Base-by-base conservation (phyloP, 495 filamentous ascomycete species). In the Neurospora sp. region DNA sequence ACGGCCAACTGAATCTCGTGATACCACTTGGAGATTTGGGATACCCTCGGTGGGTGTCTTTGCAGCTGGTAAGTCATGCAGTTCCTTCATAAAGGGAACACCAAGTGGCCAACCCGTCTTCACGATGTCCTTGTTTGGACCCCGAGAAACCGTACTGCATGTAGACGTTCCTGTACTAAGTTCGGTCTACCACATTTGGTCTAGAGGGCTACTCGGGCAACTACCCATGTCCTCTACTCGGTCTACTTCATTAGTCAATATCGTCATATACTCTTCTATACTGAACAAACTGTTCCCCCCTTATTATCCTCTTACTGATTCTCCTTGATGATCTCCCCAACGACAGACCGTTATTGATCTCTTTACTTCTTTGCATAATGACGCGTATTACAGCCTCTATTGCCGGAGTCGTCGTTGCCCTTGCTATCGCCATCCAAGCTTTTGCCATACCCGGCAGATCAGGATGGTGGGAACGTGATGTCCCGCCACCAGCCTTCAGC, bases 291-390 rank as follows among this genome's bases (percentile, higher is more conserved):
- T 4, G 27, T 35, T 35, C 3, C 14, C 12, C 20, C 11, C 3
- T 31, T 27, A 35, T 31, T 7, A 35, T 35, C 7, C 11, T 66
- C 27, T 16, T 18, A 18, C 53, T 8, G 7, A 66, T 66, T 10
- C 27, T 35, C 27, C 53, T 35, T 66, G 22, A 66, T 61, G 22
- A 31, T 4, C 27, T 18, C 53, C 14, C 3, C 22, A 18, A 35
- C 53, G 22, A 16, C 12, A 61, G 53, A 61, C 11, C 12, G 11
- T 31, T 10, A 3, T 27, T 18, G 14, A 35, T 31, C 53, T 66
- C 53, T 37, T 9, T 16, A 35, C 27, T 70, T 70, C n/a, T 27
- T 66, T 37, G n/a, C 22, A 70, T 59, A 46, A 73, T 73, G 72
- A 40, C 72, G 7, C 68, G 41, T 40, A 44, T 70, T 12, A 12